phyloP scores from a whole-genome alignment of 73 alveolate genomes.

The Paramecium octaurelia region DNA sequence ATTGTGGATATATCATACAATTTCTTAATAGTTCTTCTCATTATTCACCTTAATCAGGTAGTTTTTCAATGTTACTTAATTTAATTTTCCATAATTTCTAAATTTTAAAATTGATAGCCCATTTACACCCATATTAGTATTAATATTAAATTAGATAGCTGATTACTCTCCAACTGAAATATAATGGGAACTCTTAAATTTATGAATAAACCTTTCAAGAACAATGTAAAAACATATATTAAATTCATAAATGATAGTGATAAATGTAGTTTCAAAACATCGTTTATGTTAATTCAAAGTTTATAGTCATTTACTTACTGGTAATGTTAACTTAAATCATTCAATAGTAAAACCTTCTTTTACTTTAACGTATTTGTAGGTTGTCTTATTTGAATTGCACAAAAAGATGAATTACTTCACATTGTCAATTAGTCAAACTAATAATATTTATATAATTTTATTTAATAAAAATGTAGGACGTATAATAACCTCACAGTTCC shows the following conservation, averaged over 20 bases:
- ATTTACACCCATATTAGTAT: neutral
- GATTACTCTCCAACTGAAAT: neutral
- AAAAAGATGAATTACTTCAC: neutral
- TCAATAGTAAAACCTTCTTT: neutral
- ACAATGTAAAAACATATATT: neutral
- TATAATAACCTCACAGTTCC: neutral
- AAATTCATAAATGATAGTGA: neutral
- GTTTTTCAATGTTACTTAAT: too few relatives aligned
- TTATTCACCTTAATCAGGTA: too few relatives aligned
- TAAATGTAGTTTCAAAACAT: neutral
- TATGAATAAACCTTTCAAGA: conserved; percentile 3
- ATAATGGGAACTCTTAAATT: neutral
- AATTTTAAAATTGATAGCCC: neutral
- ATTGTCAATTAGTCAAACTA: neutral
- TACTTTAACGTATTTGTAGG: neutral
- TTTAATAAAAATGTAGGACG: neutral
- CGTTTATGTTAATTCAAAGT: neutral
- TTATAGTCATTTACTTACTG: neutral
- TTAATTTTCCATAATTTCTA: too few relatives aligned
- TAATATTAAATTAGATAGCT: neutral
- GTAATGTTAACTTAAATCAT: neutral
- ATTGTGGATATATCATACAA: too few relatives aligned
- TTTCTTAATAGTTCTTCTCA: too few relatives aligned
- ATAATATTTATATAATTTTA: neutral
- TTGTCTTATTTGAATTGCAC: neutral